Conservation (phyloP, 2,329 filamentous ascomycete species). For the Fonsecaea pedrosoi region DNA sequence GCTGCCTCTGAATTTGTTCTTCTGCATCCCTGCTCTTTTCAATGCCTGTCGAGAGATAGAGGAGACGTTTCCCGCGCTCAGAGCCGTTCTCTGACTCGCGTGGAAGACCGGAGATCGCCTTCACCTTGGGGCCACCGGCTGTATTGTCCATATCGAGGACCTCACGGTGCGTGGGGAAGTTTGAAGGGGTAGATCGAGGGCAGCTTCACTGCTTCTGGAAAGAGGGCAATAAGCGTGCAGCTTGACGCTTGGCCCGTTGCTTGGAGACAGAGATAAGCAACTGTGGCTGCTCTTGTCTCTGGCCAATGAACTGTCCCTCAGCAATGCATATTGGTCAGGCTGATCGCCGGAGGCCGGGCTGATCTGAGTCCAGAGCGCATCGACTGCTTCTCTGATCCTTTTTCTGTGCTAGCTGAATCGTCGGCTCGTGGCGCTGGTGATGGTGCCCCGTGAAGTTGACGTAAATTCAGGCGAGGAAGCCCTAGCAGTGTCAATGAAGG, state of each 20-base stretch:
- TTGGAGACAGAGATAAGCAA: neutral
- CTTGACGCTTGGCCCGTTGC: neutral
- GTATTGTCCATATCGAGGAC: neutral
- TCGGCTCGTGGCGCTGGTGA: neutral
- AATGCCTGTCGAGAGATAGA: neutral
- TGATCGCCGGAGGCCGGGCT: neutral
- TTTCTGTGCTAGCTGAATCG: neutral
- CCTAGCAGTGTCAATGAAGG: neutral
- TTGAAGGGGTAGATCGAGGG: neutral
- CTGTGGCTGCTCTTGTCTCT: neutral
- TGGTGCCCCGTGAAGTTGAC: neutral
- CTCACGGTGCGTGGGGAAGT: neutral
- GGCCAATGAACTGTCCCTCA: neutral
- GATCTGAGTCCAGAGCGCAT: neutral
- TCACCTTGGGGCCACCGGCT: neutral
- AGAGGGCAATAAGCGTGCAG: neutral
- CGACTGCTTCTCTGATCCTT: neutral
- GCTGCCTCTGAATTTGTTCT: neutral
- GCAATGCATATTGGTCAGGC: neutral
- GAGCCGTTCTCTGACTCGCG: neutral
- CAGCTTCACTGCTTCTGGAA: neutral
- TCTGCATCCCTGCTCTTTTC: neutral
- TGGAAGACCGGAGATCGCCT: neutral
- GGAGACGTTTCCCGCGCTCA: neutral
- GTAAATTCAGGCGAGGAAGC: neutral